Conservation (phyloP, 1,284 basidiomycete species). For the Somion occarium region DNA sequence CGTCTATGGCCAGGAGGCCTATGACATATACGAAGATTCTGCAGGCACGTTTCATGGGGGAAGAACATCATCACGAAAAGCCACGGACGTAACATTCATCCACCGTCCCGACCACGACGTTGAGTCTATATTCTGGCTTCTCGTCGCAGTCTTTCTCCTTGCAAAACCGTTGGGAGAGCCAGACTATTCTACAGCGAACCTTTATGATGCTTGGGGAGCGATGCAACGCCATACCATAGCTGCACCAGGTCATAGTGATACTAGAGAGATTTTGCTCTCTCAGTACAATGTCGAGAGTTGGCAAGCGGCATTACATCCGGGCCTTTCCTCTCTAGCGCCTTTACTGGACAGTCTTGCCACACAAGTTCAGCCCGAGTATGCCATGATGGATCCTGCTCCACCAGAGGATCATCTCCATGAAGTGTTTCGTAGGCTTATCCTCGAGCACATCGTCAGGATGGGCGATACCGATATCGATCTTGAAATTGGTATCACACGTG, state of each 20-base stretch:
- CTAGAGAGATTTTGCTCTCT: background rate
- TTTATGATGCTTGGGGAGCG: background rate
- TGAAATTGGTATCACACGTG: background rate
- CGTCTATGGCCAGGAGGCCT: background rate
- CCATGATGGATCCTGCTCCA: background rate
- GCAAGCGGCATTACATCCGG: conserved; percentile 3
- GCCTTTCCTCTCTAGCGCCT: background rate
- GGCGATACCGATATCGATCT: conserved; percentile 2
- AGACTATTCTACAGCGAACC: background rate
- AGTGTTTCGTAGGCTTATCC: conserved; percentile 6
- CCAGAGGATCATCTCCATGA: conserved; percentile 7
- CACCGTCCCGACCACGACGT: conserved; percentile 9
- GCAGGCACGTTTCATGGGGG: background rate
- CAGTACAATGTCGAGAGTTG: background rate
- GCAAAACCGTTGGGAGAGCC: background rate
- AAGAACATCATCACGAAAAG: background rate
- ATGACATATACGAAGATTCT: conserved; percentile 3
- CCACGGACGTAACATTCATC: background rate
- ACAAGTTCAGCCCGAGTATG: conserved; percentile 9
- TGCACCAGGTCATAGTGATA: background rate
- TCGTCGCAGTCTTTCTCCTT: background rate
- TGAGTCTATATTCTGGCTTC: conserved; percentile 7
- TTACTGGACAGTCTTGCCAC: background rate
- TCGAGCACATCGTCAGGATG: conserved; percentile 8
- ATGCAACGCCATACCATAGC: background rate